Base-by-base conservation (phyloP, 306 rosid species). In the Cercis canadensis region DNA sequence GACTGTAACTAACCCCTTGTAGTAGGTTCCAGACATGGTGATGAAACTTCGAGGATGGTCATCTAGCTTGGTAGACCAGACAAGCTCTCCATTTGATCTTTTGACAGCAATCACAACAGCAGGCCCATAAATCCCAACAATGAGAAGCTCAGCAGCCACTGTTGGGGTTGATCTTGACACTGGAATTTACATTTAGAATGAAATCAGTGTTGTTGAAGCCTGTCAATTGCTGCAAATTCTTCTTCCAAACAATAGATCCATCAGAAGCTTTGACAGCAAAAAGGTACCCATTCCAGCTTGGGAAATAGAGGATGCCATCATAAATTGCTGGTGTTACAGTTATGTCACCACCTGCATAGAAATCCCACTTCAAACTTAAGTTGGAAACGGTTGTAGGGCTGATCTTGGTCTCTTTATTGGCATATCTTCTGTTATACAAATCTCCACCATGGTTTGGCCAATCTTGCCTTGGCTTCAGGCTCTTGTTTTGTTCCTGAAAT, bases 361-460 rank as follows among this genome's bases (percentile, higher is more conserved):
- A 81, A 8, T 71, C 57, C 88, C 81, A 84, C 59, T 78, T 75
- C 72, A 78, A 54, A 4, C 57, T 62, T 4, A 84, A 24, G 29
- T 24, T n/a, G 3, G 29, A 24, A 24, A 24, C 29, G 3, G 3
- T 24, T 24, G 3, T 24, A 76, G 77, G 77, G 81, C 77, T 81
- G 47, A 81, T 84, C 78, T 75, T 84, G 45, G 79, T 78, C 71
- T 78, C 71, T 46, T 55, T 57, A 32, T 75, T 57, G 14, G 88
- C 88, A 29, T 71, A 78, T 81, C 88, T 81, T 78, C 86, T 70
- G 63, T 78, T 81, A 16, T 74, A 33, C 77, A 84, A 45, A 74
- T 84, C 88, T 33, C 86, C 83, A 2, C 83, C 86, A 14, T 80
- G 85, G 74, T 81, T 81, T 14, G 34, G 44, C 88, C 88, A 84